phyloP scores from a whole-genome alignment of 2,329 filamentous ascomycete species.

The Trichoderma citrinoviride region DNA sequence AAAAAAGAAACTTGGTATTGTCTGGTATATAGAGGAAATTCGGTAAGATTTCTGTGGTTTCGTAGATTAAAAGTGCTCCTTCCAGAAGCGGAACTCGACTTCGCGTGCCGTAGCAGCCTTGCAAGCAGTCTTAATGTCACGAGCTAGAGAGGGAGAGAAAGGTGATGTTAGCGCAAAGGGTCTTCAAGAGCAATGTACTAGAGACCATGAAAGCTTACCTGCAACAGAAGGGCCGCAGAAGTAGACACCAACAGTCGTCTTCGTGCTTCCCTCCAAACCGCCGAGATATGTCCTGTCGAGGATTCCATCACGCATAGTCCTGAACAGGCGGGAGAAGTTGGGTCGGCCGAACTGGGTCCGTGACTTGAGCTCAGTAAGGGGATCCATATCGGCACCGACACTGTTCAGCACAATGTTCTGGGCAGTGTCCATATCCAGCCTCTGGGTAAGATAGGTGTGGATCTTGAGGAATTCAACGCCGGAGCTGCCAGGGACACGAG shows the following conservation, averaged over 20 bases:
- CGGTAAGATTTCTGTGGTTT: background rate
- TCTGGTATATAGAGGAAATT: conserved; percentile 14
- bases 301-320: conserved; percentile 84
- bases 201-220: conserved; percentile 42
- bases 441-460: conserved; percentile 95
- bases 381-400: conserved; percentile 83
- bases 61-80: conserved; percentile 74
- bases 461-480: conserved; percentile 89
- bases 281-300: conserved; percentile 79
- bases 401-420: conserved; percentile 97
- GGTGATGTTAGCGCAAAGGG: conserved; percentile 33
- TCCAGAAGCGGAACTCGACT: conserved; percentile 97
- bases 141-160: conserved; percentile 48
- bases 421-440: conserved; percentile 84
- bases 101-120: conserved; percentile 69
- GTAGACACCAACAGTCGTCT: conserved; percentile 92
- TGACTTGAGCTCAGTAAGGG: conserved; percentile 83
- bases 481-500: conserved; percentile 63
- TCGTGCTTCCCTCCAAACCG: conserved; percentile 71
- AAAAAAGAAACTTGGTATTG: conserved; percentile 12
- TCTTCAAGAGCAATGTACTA: background rate
- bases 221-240: conserved; percentile 86
- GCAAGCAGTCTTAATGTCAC: conserved; percentile 80
- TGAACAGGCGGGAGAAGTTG: conserved; percentile 78
- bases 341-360: conserved; percentile 94